Evolutionary conservation across 345 rosid genomes (phyloP).

Genomic region (Brassica carinata): DNA sequence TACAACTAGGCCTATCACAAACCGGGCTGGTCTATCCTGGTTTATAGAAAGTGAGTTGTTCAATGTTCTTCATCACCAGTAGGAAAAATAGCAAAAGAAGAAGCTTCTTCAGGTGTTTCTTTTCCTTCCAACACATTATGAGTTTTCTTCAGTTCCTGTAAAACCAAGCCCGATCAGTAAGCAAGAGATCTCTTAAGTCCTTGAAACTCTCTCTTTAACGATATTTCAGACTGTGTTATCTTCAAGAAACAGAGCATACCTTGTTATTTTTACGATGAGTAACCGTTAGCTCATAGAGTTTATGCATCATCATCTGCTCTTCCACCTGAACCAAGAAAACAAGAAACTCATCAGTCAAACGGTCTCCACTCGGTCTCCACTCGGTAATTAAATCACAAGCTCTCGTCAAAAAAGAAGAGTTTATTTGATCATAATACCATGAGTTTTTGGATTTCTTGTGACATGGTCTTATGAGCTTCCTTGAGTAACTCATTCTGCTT

Average conservation of each 20-base stretch:
- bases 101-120: conserved; percentile 11
- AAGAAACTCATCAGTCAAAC: background rate
- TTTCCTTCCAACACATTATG: background rate
- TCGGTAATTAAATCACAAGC: background rate
- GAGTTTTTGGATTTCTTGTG: conserved; percentile 57
- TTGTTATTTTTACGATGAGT: conserved; percentile 48
- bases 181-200: background rate
- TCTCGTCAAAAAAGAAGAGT: background rate
- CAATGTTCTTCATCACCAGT: conserved; percentile 22
- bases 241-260: conserved; percentile 43
- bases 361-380: background rate
- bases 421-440: conserved; percentile 35
- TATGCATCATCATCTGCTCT: conserved; percentile 80
- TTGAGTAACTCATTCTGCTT: conserved; percentile 59
- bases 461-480: conserved; percentile 48
- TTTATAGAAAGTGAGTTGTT: background rate
- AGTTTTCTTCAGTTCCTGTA: conserved; percentile 14
- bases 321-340: conserved; percentile 53
- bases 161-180: conserved; percentile 5
- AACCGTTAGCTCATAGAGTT: conserved; percentile 60
- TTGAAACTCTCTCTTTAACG: background rate
- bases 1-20: background rate
- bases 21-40: background rate
- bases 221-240: background rate
- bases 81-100: conserved; percentile 9